phyloP scores from a whole-genome alignment of 805 yeast genomes.

The Nakazawaea molendinolei region DNA sequence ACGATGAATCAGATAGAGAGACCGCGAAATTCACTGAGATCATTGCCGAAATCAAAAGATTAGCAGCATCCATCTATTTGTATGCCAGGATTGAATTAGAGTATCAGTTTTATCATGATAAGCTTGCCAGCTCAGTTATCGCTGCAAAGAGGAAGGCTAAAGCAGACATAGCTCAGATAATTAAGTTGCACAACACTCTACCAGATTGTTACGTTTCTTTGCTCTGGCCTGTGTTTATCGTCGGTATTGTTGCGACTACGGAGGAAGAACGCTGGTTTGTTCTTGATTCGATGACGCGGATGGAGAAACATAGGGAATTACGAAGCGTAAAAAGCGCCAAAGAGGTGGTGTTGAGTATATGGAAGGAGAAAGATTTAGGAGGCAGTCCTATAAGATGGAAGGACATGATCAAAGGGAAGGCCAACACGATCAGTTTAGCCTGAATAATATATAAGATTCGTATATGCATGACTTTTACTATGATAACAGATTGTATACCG shows the following conservation, averaged over 20 bases:
- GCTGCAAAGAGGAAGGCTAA: conserved; percentile 15
- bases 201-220: conserved; percentile 30
- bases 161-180: conserved; percentile 18
- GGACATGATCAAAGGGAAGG: conserved; percentile 29
- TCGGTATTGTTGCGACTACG: conserved; percentile 28
- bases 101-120: conserved; percentile 15
- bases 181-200: conserved; percentile 17
- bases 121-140: conserved; percentile 10
- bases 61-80: conserved; percentile 28
- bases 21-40: conserved; percentile 18
- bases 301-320: conserved; percentile 31
- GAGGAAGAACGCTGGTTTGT: conserved; percentile 35
- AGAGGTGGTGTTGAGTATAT: conserved; percentile 27
- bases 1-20: conserved; percentile 13
- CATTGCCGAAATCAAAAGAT: conserved; percentile 32
- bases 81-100: conserved; percentile 29
- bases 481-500: too few species aligned
- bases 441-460: conserved; percentile 12
- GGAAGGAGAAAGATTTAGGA: conserved; percentile 34
- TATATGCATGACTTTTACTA: too few species aligned
- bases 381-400: conserved; percentile 25
- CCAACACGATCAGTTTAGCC: conserved; percentile 32
- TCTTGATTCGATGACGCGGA: conserved; percentile 23
- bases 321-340: conserved; percentile 32
- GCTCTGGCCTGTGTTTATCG: conserved; percentile 34